phyloP scores from a whole-genome alignment of 345 rosid species.

The Salix suchowensis region DNA sequence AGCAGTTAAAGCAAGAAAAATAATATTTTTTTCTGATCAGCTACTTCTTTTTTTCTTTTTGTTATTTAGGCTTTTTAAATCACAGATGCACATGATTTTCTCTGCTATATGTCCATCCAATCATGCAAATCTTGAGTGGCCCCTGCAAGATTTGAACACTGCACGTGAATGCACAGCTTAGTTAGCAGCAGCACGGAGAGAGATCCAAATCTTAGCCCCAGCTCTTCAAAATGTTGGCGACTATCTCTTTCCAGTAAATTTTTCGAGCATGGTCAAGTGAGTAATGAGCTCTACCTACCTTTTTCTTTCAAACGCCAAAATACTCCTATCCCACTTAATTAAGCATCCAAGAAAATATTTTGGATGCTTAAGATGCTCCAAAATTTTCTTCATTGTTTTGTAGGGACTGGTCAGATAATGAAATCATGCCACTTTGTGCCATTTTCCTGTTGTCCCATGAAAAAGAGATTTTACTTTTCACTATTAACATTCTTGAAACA shows the following conservation, averaged over 20 bases:
- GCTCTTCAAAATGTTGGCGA: background rate
- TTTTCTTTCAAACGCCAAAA: background rate
- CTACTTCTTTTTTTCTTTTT: background rate
- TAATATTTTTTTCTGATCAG: background rate
- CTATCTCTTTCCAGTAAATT: constrained; percentile 3
- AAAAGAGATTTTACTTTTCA: constrained; percentile 8
- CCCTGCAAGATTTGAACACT: constrained; percentile 40
- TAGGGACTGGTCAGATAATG: background rate
- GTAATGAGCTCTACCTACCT: background rate
- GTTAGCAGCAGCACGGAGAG: constrained; percentile 23
- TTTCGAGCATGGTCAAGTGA: background rate
- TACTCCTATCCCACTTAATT: background rate
- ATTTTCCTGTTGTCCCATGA: background rate
- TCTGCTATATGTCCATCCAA: constrained; percentile 25
- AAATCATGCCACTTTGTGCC: background rate
- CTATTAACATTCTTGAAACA: background rate
- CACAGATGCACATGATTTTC: constrained; percentile 29
- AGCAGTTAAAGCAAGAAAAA: constrained; percentile 4
- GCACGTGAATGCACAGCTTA: constrained; percentile 53
- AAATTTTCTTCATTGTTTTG: background rate
- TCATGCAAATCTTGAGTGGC: constrained; percentile 41
- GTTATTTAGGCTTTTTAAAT: background rate
- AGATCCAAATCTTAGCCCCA: constrained; percentile 11
- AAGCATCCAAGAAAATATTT: constrained; percentile 3
- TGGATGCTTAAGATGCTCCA: constrained; percentile 16